A percentile compares a stretch with the other conserved stretches of the same genome.
These are phyloP conservation scores for Biscogniauxia mediterranea DNA, from an alignment of 2,329 filamentous ascomycete genomes.

Conservation along the genomic window DNA sequence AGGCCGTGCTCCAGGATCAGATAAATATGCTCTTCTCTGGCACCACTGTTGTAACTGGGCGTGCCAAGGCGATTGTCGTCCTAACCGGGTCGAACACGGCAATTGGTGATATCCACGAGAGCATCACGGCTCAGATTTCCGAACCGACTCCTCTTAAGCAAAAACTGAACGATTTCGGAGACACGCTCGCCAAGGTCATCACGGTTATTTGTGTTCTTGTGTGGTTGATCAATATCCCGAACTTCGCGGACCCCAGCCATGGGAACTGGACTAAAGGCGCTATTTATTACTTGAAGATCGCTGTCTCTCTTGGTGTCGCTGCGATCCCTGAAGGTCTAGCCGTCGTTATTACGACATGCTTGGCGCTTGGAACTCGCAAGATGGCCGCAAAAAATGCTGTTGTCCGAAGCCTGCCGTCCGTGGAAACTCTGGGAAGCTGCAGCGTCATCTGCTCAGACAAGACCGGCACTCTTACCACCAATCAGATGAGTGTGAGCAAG, in stretches of 20 bases:
- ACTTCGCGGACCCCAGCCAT: constrained; percentile 93
- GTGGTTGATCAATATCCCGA: constrained; percentile 97
- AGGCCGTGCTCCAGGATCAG: constrained; percentile 96
- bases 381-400: constrained; percentile 99
- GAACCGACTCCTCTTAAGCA: constrained; percentile 96
- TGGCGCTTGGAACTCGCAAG: constrained; percentile 93
- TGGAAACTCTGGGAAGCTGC: constrained; percentile 97
- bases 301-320: constrained; percentile 94
- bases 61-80: constrained; percentile 87
- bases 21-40: constrained; percentile 98
- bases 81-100: constrained; percentile 87
- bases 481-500: constrained; percentile 98
- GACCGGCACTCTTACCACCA: constrained; percentile 95
- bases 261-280: constrained; percentile 94
- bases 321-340: constrained; percentile 97
- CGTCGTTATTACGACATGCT: constrained; percentile 97
- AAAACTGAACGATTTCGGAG: constrained; percentile 98
- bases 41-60: constrained; percentile 92
- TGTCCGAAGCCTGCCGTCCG: constrained; percentile 91
- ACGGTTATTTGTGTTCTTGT: constrained; percentile 94
- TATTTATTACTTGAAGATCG: constrained; percentile 99
- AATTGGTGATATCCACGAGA: constrained; percentile 98
- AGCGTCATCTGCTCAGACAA: constrained; percentile 99
- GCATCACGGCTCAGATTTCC: constrained; percentile 96
- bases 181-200: constrained; percentile 94